Conservation (phyloP, 495 filamentous ascomycete species). For the Aspergillus haitiensis region DNA sequence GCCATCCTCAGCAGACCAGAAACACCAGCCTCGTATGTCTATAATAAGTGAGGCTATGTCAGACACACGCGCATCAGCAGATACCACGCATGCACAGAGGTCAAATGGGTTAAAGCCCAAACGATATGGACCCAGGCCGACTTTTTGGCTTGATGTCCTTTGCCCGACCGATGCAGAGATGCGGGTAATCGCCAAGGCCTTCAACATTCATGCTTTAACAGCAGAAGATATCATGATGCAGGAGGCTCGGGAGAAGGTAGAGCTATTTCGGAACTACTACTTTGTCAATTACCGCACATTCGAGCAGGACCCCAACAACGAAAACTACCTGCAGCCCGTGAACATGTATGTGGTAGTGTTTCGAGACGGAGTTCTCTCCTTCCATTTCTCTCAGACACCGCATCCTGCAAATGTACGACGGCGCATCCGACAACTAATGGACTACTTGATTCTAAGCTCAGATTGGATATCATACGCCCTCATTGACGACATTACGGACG, state of each 20-base stretch:
- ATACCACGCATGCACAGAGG: slow-evolving; percentile 26
- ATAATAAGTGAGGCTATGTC: slow-evolving; percentile 38
- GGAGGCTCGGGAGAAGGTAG: slow-evolving; percentile 95
- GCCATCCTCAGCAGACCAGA: slow-evolving; percentile 13
- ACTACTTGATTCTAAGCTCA: slow-evolving; percentile 87
- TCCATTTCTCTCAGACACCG: slow-evolving; percentile 90
- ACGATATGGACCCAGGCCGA: slow-evolving; percentile 82
- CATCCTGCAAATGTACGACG: slow-evolving; percentile 94
- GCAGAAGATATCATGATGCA: slow-evolving; percentile 97
- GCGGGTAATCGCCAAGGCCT: slow-evolving; percentile 85
- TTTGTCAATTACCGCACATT: slow-evolving; percentile 98
- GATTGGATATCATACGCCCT: slow-evolving; percentile 99
- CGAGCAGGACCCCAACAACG: slow-evolving; percentile 84
- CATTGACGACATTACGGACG: slow-evolving; percentile 98
- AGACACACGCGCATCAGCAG: slow-evolving; percentile 27
- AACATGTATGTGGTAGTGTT: slow-evolving; percentile 99
- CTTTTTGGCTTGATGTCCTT: slow-evolving; percentile 93
- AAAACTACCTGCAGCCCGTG: slow-evolving; percentile 88
- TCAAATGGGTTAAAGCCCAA: slow-evolving; percentile 49
- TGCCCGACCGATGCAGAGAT: slow-evolving; percentile 91
- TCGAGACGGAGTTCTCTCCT: slow-evolving; percentile 89
- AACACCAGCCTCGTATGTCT: slow-evolving; percentile 23
- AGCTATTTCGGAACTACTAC: slow-evolving; percentile 95
- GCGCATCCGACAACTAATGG: slow-evolving; percentile 87
- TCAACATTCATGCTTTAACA: slow-evolving; percentile 92